These are phyloP conservation scores for Quambalaria eucalypti DNA, from an alignment of 1,284 basidiomycete genomes.

Conservation along the genomic window DNA sequence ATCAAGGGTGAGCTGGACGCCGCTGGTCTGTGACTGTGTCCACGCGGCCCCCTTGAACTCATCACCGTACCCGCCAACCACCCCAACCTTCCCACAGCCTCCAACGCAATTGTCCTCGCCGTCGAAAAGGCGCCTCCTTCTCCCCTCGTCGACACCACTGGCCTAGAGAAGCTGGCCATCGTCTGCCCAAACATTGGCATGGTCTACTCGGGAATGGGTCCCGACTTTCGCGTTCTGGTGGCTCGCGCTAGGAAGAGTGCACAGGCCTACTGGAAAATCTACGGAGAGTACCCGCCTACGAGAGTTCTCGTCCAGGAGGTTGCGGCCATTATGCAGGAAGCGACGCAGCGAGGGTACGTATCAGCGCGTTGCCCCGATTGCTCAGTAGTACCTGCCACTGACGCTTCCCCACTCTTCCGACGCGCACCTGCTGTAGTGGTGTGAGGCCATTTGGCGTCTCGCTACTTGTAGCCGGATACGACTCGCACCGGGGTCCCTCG, in stretches of 20 bases:
- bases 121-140: slow-evolving; percentile 99
- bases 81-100: slow-evolving; percentile 52
- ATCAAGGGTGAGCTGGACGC: slow-evolving; percentile 70
- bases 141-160: slow-evolving; percentile 90
- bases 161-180: slow-evolving; percentile 86
- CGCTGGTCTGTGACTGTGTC: slow-evolving; percentile 11
- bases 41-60: slow-evolving; percentile 6
- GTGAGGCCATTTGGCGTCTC: slow-evolving; percentile 97
- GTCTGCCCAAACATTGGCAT: slow-evolving; percentile 98
- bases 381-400: no score
- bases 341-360: slow-evolving; percentile 89
- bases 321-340: slow-evolving; percentile 95
- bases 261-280: slow-evolving; percentile 97
- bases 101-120: slow-evolving; percentile 96
- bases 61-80: no score
- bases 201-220: slow-evolving; percentile 94
- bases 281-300: slow-evolving; percentile 97
- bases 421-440: slow-evolving; percentile 57
- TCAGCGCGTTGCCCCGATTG: no score
- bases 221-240: slow-evolving; percentile 90
- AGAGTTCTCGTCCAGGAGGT: slow-evolving; percentile 93
- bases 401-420: not conserved
- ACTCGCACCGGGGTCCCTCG: slow-evolving; percentile 77
- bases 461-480: slow-evolving; percentile 91
- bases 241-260: slow-evolving; percentile 92